Percentiles rank a stretch among this genome's conserved stretches.
Evolutionary conservation across 169 alveolate genomes (phyloP).

Genomic region (Eimeria sp.): DNA sequence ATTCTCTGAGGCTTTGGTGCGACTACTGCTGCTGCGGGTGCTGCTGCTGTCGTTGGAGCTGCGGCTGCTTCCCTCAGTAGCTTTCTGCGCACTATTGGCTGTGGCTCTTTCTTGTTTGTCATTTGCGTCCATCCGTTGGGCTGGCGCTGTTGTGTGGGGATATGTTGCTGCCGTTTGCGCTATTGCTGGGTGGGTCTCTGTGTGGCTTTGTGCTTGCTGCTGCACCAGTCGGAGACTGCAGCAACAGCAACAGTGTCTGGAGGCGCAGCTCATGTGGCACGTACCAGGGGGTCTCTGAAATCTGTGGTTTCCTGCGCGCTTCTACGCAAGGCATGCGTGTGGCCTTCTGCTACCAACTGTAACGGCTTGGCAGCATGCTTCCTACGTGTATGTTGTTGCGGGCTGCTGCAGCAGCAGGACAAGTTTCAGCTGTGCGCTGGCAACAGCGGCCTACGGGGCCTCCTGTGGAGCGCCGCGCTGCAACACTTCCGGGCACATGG

Average conservation of each 20-base stretch:
- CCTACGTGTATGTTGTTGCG: neutral
- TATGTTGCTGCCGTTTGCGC: neutral
- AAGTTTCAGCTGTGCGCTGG: neutral
- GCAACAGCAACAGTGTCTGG: neutral
- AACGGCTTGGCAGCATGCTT: neutral
- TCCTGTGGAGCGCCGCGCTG: slow-evolving; percentile 34
- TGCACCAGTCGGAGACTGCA: neutral
- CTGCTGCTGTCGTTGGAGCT: neutral
- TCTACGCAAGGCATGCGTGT: neutral
- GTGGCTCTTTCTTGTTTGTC: no score
- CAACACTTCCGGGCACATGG: slow-evolving; percentile 51
- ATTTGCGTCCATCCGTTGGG: no score
- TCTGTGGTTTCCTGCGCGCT: neutral
- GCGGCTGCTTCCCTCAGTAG: neutral
- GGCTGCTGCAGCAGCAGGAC: slow-evolving; percentile 50
- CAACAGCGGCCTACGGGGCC: slow-evolving; percentile 22
- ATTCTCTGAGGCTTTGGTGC: slow-evolving; percentile 9
- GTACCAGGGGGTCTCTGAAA: neutral
- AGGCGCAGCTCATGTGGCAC: neutral
- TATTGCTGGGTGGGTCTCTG: neutral
- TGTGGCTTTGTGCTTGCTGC: neutral
- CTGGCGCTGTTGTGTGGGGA: no score
- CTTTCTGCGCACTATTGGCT: no score
- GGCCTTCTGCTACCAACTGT: neutral
- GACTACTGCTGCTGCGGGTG: neutral